Evolutionary conservation across 768 basidiomycete species (phyloP).

Genomic region (Termitomyces eurrhizus): DNA sequence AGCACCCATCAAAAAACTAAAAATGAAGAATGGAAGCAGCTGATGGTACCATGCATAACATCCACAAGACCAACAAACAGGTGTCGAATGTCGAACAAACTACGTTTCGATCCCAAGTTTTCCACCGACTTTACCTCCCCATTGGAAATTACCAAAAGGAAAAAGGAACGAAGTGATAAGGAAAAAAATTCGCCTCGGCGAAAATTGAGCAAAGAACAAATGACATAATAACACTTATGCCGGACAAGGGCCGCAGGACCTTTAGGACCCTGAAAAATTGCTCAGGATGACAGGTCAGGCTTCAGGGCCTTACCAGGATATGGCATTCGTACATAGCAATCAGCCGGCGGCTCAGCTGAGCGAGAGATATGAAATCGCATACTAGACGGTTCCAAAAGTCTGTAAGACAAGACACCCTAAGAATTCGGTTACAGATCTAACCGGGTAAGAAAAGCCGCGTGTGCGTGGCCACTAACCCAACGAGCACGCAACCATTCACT

Average conservation of each 20-base stretch:
- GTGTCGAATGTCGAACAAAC: too few relatives aligned
- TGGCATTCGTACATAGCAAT: not conserved
- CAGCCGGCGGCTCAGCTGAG: not conserved
- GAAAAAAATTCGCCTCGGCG: not conserved
- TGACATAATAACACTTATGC: not conserved
- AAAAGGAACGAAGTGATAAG: not conserved
- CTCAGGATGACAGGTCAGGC: not conserved
- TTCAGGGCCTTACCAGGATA: not conserved
- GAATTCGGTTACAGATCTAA: constrained; percentile 8
- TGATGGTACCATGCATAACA: too few relatives aligned
- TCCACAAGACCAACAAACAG: too few relatives aligned
- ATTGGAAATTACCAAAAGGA: not conserved
- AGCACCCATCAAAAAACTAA: not conserved
- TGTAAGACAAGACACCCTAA: constrained; percentile 34
- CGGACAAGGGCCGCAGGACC: not conserved
- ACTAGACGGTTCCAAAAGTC: constrained; percentile 6
- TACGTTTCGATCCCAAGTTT: too few relatives aligned
- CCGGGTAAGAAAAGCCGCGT: constrained; percentile 10
- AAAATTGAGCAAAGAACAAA: not conserved
- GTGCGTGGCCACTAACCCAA: constrained; percentile 18
- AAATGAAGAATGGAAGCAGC: not conserved
- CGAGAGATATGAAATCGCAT: not conserved
- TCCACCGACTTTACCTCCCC: too few relatives aligned
- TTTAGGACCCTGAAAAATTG: not conserved
- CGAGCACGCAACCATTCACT: constrained; percentile 14